Percentiles rank a stretch among this genome's conserved stretches.
Conservation (phyloP, 2,329 filamentous ascomycete species). For the Penicillium nordicum region DNA sequence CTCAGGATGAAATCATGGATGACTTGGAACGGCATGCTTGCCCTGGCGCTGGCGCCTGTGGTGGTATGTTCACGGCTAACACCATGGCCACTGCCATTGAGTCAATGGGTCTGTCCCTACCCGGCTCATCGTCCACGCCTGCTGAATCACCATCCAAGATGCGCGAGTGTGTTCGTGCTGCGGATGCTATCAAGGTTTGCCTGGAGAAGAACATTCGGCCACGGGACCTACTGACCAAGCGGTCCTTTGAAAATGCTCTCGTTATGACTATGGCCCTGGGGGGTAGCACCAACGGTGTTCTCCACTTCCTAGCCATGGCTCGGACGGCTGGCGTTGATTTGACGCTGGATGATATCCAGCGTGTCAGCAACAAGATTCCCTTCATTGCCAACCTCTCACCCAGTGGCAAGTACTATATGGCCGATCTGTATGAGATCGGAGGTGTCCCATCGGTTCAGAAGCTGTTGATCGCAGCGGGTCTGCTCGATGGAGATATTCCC, state of each 20-base stretch:
- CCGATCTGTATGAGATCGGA: slow-evolving; percentile 80
- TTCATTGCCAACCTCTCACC: slow-evolving; percentile 85
- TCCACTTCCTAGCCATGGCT: slow-evolving; percentile 89
- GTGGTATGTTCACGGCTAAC: slow-evolving; percentile 93
- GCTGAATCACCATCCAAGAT: slow-evolving; percentile 78
- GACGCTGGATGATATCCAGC: slow-evolving; percentile 76
- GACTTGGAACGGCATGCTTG: slow-evolving; percentile 80
- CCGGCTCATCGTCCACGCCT: slow-evolving; percentile 79
- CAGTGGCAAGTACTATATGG: slow-evolving; percentile 80
- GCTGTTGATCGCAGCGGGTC: slow-evolving; percentile 69
- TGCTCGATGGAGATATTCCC: slow-evolving; percentile 72
- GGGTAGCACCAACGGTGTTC: slow-evolving; percentile 81
- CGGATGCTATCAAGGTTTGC: slow-evolving; percentile 71
- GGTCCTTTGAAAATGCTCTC: slow-evolving; percentile 81
- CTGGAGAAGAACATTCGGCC: slow-evolving; percentile 82
- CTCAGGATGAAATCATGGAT: slow-evolving; percentile 72
- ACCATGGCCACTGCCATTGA: slow-evolving; percentile 91
- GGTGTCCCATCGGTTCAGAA: slow-evolving; percentile 85
- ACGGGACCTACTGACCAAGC: slow-evolving; percentile 73
- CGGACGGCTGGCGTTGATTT: slow-evolving; percentile 75
- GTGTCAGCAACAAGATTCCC: slow-evolving; percentile 76
- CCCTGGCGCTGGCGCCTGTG: slow-evolving; percentile 74
- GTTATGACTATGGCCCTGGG: slow-evolving; percentile 91
- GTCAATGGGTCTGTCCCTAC: slow-evolving; percentile 78
- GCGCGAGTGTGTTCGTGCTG: slow-evolving; percentile 79